These are phyloP conservation scores for Boeremia exigua DNA, from an alignment of 2,329 filamentous ascomycete species.

Conservation along the genomic window DNA sequence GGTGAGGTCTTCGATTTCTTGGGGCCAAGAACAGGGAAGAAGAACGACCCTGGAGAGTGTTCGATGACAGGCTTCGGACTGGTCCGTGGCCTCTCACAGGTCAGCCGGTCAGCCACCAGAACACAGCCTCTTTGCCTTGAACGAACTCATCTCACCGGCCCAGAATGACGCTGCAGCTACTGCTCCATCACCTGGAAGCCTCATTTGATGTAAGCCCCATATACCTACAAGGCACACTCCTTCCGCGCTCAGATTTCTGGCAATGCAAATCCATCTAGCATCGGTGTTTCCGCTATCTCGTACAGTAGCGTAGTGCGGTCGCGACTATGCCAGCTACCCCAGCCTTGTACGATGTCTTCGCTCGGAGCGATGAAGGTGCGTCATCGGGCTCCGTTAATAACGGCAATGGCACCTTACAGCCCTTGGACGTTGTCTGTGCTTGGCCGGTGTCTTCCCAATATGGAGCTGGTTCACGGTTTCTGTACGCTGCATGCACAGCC, in stretches of 20 bases:
- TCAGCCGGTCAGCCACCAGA: conserved; percentile 3
- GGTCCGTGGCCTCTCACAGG: conserved; percentile 9
- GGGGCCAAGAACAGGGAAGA: not conserved
- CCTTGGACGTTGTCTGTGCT: conserved; percentile 59
- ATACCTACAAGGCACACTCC: conserved; percentile 16
- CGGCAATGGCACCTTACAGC: conserved; percentile 22
- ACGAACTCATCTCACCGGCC: conserved; percentile 27
- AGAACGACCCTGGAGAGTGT: not conserved
- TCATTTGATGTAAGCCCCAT: conserved; percentile 18
- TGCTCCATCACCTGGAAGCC: conserved; percentile 15
- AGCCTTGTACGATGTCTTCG: conserved; percentile 28
- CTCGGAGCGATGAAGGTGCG: conserved; percentile 18
- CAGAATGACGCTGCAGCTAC: conserved; percentile 10
- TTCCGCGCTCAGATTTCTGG: conserved; percentile 1
- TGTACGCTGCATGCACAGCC: conserved; percentile 45
- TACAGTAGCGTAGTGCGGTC: conserved; percentile 32
- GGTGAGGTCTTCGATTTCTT: not conserved
- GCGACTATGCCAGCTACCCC: conserved; percentile 44
- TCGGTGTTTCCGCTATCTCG: conserved; percentile 10
- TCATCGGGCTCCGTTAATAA: conserved; percentile 11
- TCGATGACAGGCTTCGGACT: not conserved
- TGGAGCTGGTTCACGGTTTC: conserved; percentile 59
- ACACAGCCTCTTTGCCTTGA: conserved; percentile 16
- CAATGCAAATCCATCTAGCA: conserved; percentile 12
- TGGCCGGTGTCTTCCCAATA: conserved; percentile 66